Evolutionary conservation across 768 basidiomycete species (phyloP).

Genomic region (Lentinula raphanica): DNA sequence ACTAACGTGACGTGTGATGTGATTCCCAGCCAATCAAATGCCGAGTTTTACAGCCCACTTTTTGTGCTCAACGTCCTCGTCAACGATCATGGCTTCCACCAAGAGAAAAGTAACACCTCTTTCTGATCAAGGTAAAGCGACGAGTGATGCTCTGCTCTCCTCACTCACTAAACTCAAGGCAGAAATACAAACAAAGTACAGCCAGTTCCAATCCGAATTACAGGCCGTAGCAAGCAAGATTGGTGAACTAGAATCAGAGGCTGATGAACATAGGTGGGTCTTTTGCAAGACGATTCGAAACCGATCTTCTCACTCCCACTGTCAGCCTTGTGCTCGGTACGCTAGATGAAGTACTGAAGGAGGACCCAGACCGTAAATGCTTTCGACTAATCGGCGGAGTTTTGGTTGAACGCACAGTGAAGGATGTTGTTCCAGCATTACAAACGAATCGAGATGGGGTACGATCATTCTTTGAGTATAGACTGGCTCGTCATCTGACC

Average conservation of each 20-base stretch:
- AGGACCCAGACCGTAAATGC: constrained; percentile 89
- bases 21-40: constrained; percentile 24
- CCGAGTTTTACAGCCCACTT: constrained; percentile 6
- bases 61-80: not conserved
- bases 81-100: constrained; percentile 41
- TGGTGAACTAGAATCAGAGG: constrained; percentile 91
- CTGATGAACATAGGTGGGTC: constrained; percentile 89
- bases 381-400: constrained; percentile 96
- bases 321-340: constrained; percentile 83
- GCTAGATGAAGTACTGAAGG: constrained; percentile 72
- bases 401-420: constrained; percentile 91
- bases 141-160: not conserved
- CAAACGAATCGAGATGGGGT: constrained; percentile 89
- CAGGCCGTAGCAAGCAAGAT: constrained; percentile 92
- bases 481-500: constrained; percentile 14
- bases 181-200: constrained; percentile 84
- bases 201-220: constrained; percentile 80
- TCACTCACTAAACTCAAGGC: constrained; percentile 43
- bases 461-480: constrained; percentile 19
- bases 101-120: constrained; percentile 55
- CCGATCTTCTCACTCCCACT: not conserved
- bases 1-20: constrained; percentile 16
- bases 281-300: not conserved
- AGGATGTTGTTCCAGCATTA: constrained; percentile 87
- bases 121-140: constrained; percentile 64